Evolutionary conservation across 768 basidiomycete species (phyloP).

Genomic region (Tylopilus balloui): DNA sequence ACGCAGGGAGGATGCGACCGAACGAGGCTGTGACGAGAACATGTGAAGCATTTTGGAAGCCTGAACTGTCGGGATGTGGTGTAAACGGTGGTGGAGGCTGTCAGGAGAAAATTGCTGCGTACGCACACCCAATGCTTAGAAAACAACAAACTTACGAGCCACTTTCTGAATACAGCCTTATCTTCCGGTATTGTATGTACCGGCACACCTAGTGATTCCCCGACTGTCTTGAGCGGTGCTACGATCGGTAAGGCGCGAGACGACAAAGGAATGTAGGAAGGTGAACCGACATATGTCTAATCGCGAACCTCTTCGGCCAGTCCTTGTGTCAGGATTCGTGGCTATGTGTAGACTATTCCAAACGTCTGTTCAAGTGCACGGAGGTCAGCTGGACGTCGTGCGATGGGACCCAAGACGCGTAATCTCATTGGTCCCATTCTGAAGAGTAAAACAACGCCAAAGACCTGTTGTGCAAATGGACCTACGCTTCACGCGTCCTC

Average conservation of each 20-base stretch:
- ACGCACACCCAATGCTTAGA: not conserved
- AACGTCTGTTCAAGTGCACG: constrained; percentile 57
- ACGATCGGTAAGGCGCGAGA: constrained; percentile 1
- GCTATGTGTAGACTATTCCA: constrained; percentile 67
- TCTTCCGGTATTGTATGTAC: constrained; percentile 58
- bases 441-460: not conserved
- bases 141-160: constrained; percentile 46
- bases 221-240: constrained; percentile 72
- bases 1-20: constrained; percentile 72
- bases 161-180: constrained; percentile 56
- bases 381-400: constrained; percentile 7
- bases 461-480: not conserved
- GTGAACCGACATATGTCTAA: constrained; percentile 47
- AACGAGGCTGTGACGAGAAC: constrained; percentile 87
- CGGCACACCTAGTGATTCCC: constrained; percentile 47
- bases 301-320: constrained; percentile 57
- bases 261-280: not conserved
- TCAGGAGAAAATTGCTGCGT: constrained; percentile 26
- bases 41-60: constrained; percentile 37
- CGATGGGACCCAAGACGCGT: not conserved
- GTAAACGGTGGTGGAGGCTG: constrained; percentile 41
- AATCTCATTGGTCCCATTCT: not conserved
- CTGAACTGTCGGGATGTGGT: not conserved
- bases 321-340: constrained; percentile 64
- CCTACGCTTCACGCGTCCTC: not conserved